Base-by-base conservation (phyloP, 352 stramenopile genomes). In the Phytophthora sansomeana region DNA sequence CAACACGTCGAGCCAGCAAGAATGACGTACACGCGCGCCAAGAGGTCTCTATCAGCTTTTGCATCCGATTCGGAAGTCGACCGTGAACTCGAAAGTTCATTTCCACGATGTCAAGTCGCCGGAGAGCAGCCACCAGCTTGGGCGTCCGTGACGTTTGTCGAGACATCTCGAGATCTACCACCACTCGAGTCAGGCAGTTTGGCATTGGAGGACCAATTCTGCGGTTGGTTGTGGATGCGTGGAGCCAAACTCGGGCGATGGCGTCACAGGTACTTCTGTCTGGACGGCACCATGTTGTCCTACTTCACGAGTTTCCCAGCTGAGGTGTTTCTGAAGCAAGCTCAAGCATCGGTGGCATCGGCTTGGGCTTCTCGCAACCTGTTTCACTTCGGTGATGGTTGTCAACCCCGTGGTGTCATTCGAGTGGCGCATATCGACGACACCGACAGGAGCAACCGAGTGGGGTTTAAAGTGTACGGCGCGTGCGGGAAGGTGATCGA, bases 191-290 rank as follows among this genome's bases (percentile, higher is more conserved):
- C 74, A 0, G 67, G 72, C 13, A 69, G 30, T 38, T 69, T 87
- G 14, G 53, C 77, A 10, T 56, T 92, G n/a, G 80, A 91, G 30
- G 79, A 89, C 47, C 83, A 91, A 46, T 91, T 92, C 65, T 91
- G 76, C 42, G 85, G 85, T 6, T 94, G 85, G 85, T 75, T 94
- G 5, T 94, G 85, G 85, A 94, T 94, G 83, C 81, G 83, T 6
- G 78, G 77, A 29, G 61, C 66, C 28, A 72, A 78, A 33, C 67
- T 92, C 19, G 78, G 81, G 29, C 78, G 82, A 9, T 94, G 85
- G 85, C 75, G 82, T 6, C 83, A 92, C 41, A 81, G 85, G 10
- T 93, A 92, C 61, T 91, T 93, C 39, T 90, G 78, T 61, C 54
- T 93, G 21, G 83, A 89, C 30, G 79, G 78, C 11, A 74, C 79